A percentile compares a stretch with the other conserved stretches of the same genome.
phyloP scores from a whole-genome alignment of 225 moss, liverwort and hornwort species.

The Antitrichia curtipendula region DNA sequence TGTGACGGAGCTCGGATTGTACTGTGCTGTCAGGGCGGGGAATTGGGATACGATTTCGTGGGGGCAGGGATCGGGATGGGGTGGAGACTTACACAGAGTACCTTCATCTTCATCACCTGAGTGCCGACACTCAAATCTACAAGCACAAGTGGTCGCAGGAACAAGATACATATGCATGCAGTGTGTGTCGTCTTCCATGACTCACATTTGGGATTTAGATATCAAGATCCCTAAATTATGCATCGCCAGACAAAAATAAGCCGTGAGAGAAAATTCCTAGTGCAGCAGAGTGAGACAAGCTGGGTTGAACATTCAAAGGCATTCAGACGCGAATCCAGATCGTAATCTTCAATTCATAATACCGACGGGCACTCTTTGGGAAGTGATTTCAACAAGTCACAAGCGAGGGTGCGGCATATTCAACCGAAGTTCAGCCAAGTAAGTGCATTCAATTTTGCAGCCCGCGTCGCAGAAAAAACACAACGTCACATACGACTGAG shows the following conservation, averaged over 20 bases:
- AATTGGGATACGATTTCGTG: not conserved
- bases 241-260: not conserved
- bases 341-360: not conserved
- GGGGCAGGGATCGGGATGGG: constrained; percentile 40
- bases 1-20: not conserved
- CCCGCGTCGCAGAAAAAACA: not conserved
- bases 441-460: not conserved
- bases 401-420: no score
- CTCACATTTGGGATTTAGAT: not conserved
- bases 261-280: not conserved
- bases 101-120: constrained; percentile 32
- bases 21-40: constrained; percentile 1
- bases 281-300: not conserved
- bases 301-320: no score
- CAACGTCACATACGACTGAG: not conserved
- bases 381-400: no score
- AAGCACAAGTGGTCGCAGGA: not conserved
- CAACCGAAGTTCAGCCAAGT: not conserved
- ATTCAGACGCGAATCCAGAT: not conserved
- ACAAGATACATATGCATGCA: not conserved
- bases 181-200: not conserved
- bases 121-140: not conserved
- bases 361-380: not conserved
- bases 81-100: constrained; percentile 44
- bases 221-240: not conserved